Evolutionary conservation across 768 basidiomycete genomes (phyloP).

Genomic region (Pleurotus cornucopiae): DNA sequence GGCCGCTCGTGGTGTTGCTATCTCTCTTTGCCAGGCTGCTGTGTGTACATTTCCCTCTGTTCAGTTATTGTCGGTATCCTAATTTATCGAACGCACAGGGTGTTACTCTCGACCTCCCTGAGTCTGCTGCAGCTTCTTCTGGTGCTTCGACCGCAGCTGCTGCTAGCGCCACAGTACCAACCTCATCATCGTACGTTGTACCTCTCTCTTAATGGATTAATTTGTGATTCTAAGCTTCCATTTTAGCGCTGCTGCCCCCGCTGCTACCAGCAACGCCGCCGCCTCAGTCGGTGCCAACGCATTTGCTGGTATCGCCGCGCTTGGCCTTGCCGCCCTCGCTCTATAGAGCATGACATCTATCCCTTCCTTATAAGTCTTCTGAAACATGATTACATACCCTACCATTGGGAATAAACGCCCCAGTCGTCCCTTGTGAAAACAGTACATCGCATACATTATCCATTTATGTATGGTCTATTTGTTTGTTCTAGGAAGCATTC

Average conservation of each 20-base stretch:
- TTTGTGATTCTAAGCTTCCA: not conserved
- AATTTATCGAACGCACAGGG: not conserved
- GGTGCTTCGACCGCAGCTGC: not conserved
- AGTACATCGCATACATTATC: too few relatives aligned
- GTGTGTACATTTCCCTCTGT: not conserved
- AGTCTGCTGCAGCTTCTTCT: not conserved
- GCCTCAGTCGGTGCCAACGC: conserved; percentile 1
- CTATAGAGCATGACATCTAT: not conserved
- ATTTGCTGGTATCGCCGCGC: conserved; percentile 4
- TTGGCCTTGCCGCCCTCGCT: conserved; percentile 2
- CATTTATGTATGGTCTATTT: not conserved
- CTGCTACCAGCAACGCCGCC: not conserved
- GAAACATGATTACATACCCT: too few relatives aligned
- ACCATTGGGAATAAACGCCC: too few relatives aligned
- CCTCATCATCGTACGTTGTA: not conserved
- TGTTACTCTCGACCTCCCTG: conserved; percentile 4
- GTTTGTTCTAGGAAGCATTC: not conserved
- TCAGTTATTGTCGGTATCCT: not conserved
- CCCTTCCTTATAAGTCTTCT: too few relatives aligned
- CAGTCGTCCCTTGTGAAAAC: too few relatives aligned
- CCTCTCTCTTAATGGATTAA: not conserved
- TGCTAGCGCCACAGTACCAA: not conserved
- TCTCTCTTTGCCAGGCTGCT: not conserved
- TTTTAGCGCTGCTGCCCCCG: not conserved
- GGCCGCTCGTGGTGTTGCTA: conserved; percentile 16